phyloP scores from a whole-genome alignment of 2,329 filamentous ascomycete species.

The Tothia fuscella region DNA sequence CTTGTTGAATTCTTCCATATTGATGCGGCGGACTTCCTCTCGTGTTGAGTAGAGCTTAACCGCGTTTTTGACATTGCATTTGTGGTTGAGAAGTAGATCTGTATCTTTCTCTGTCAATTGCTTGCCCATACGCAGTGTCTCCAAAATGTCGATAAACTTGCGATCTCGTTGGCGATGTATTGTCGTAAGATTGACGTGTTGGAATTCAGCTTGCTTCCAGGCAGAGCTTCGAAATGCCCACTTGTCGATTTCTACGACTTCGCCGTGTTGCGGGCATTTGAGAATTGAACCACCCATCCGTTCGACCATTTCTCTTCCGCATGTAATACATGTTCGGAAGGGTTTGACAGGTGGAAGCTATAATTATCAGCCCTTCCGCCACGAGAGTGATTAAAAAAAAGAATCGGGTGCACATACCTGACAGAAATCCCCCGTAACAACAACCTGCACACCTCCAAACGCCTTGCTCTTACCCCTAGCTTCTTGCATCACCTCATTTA shows the following conservation, averaged over 20 bases:
- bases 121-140: conserved; percentile 41
- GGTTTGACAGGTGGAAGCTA: conserved; percentile 45
- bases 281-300: conserved; percentile 17
- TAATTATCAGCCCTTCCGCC: too few species aligned
- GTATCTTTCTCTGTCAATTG: conserved; percentile 27
- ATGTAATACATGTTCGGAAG: conserved; percentile 40
- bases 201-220: conserved; percentile 45
- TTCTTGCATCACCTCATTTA: conserved; percentile 37
- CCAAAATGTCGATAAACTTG: conserved; percentile 42
- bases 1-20: conserved; percentile 22
- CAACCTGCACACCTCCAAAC: conserved; percentile 41
- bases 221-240: conserved; percentile 48
- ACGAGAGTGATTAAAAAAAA: not conserved
- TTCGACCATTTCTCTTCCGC: conserved; percentile 27
- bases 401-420: conserved; percentile 21
- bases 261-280: conserved; percentile 24
- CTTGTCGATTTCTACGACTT: conserved; percentile 38
- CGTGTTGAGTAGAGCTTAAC: conserved; percentile 35
- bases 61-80: conserved; percentile 29
- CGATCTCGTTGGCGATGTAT: conserved; percentile 47
- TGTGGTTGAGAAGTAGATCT: conserved; percentile 34
- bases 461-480: conserved; percentile 18
- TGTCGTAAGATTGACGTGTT: conserved; percentile 38
- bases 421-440: conserved; percentile 50
- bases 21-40: conserved; percentile 21